A percentile compares a stretch with the other conserved stretches of the same genome.
Conservation (phyloP, 495 filamentous ascomycete species). For the Neurospora sp. region DNA sequence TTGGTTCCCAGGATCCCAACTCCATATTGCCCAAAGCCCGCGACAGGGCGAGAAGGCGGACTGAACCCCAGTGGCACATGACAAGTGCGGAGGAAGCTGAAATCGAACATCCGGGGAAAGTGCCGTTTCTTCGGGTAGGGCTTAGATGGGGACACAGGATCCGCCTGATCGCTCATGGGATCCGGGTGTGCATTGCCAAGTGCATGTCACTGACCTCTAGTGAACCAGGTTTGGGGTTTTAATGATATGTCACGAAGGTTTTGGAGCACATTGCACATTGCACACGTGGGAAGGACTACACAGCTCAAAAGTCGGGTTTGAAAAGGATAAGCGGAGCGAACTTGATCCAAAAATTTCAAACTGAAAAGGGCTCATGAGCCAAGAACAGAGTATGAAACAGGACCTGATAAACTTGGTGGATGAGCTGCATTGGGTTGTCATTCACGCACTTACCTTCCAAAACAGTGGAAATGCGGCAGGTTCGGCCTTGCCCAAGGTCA, state of each 20-base stretch:
- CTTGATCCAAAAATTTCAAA: not conserved
- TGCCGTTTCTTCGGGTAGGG: conserved; percentile 7
- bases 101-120: conserved; percentile 10
- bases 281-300: not conserved
- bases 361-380: not conserved
- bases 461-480: not conserved
- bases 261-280: not conserved
- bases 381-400: not conserved
- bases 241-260: not conserved
- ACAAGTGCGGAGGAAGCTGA: conserved; percentile 9
- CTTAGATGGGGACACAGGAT: not conserved
- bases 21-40: conserved; percentile 9
- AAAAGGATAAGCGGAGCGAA: not conserved
- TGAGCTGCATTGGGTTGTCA: not conserved
- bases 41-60: conserved; percentile 8
- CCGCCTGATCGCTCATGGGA: not conserved
- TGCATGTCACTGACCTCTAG: not conserved
- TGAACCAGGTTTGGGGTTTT: not conserved
- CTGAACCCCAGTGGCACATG: conserved; percentile 9
- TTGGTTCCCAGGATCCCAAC: conserved; percentile 6
- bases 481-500: not conserved
- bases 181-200: not conserved
- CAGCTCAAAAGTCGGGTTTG: not conserved
- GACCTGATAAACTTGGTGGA: not conserved
- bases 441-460: not conserved